Evolutionary conservation across 371 early-diverging fungal species (phyloP), one percentile per base, ranked within the genome.

Genomic region (Rhizopus microsporus): DNA sequence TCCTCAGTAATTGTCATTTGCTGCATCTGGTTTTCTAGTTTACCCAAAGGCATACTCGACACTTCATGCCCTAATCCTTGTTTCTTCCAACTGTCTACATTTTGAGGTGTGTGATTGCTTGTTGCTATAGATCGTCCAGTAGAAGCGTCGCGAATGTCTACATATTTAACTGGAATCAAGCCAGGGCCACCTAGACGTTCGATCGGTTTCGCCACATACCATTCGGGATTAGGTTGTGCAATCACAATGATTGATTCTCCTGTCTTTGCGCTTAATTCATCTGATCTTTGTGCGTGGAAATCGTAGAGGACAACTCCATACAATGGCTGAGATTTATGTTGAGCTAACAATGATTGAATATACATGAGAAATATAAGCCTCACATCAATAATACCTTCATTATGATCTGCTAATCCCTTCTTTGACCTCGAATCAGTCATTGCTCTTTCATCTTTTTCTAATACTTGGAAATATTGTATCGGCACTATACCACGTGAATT

Each of bases 401-500:
- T 79, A 5, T 81, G 78, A 12, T 63, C 39, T 40, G 51, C n/a
- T 33, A n/a, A n/a, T 0, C 31, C 33, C 12, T 47, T 42, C 10
- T 43, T 55, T 30, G 43, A 40, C 6, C 32, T 48, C 7, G 63
- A 63, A 7, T 58, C 59, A 1, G 50, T 59, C 56, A 56, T 65
- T 5, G 56, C 51, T 46, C 33, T 46, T 33, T 68, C 66, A 50
- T 69, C 60, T 54, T 79, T 79, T 56, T 89, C 88, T 47, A 92
- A 60, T 10, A 77, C 71, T 65, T 93, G 88, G 73, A 95, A 95
- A 67, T 79, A 85, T 7, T 73, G 60, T 5, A 83, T 84, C 4
- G 93, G 93, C 31, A 92, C 93, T 37, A 86, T 65, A 29, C 95
- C 95, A 17, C 86, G 78, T 31, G 81, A 72, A 54, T 88, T 84